Conservation (phyloP, 495 filamentous ascomycete genomes). For the Hypoxylon rickii region DNA sequence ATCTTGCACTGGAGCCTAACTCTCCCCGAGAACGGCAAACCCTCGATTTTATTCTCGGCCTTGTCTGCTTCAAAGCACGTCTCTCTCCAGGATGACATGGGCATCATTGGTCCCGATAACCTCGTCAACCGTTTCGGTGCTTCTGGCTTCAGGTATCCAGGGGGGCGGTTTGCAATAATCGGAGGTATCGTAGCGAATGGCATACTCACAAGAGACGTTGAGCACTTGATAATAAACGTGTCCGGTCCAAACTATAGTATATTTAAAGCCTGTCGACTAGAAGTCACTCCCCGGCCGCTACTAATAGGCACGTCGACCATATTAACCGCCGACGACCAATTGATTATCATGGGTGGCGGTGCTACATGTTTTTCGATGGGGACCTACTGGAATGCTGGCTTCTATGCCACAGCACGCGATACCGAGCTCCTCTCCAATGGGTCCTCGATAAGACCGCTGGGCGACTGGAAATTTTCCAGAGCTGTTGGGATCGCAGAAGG, state of each 20-base stretch:
- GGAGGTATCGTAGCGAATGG: slow-evolving; percentile 55
- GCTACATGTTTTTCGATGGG: slow-evolving; percentile 91
- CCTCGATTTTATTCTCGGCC: slow-evolving; percentile 31
- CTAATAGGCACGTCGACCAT: slow-evolving; percentile 66
- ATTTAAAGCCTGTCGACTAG: slow-evolving; percentile 15
- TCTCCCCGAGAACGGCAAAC: slow-evolving; percentile 27
- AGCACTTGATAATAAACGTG: slow-evolving; percentile 28
- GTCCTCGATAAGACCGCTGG: neutral
- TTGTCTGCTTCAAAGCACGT: slow-evolving; percentile 1
- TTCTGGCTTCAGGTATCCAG: slow-evolving; percentile 31
- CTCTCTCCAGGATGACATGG: neutral
- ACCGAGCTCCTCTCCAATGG: neutral
- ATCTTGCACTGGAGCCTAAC: slow-evolving; percentile 56
- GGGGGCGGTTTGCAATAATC: slow-evolving; percentile 41
- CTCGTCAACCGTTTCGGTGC: slow-evolving; percentile 44
- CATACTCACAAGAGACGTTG: slow-evolving; percentile 41
- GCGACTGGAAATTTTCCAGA: slow-evolving; percentile 18
- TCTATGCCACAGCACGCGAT: slow-evolving; percentile 38
- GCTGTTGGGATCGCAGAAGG: slow-evolving; percentile 26
- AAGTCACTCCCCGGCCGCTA: slow-evolving; percentile 54
- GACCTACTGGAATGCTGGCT: slow-evolving; percentile 70
- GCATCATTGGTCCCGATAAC: slow-evolving; percentile 12
- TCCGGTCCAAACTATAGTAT: slow-evolving; percentile 13
- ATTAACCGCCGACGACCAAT: slow-evolving; percentile 36
- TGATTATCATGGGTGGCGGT: slow-evolving; percentile 76